A percentile compares a stretch with the other conserved stretches of the same genome.
These are phyloP conservation scores for Juglanconis oblonga DNA, from an alignment of 2,329 filamentous ascomycete species.

Conservation along the genomic window DNA sequence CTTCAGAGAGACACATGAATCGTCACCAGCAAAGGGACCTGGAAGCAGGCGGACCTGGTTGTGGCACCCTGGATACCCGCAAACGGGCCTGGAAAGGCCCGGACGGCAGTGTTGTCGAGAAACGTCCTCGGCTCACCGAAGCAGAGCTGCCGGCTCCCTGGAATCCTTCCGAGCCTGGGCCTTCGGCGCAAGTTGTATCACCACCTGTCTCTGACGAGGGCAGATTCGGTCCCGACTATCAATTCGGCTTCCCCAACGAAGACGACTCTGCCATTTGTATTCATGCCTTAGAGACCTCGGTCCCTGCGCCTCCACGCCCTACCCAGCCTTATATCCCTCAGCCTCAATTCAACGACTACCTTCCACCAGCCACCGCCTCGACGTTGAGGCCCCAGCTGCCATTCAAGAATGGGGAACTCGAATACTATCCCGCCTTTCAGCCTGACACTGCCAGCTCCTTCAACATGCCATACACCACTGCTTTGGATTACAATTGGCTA, in stretches of 20 bases:
- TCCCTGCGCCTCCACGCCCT: not conserved
- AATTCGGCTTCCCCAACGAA: conserved; percentile 25
- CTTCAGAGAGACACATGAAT: conserved; percentile 55
- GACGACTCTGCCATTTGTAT: conserved; percentile 8
- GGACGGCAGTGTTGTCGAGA: conserved; percentile 50
- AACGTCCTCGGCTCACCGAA: conserved; percentile 26
- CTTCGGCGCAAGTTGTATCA: conserved; percentile 9
- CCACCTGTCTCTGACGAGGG: conserved; percentile 19
- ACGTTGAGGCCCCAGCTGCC: conserved; percentile 17
- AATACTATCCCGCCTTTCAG: conserved; percentile 54
- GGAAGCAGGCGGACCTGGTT: conserved; percentile 51
- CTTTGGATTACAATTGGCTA: conserved; percentile 61
- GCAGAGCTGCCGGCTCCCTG: conserved; percentile 5
- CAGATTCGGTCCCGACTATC: conserved; percentile 5
- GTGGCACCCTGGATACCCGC: conserved; percentile 49
- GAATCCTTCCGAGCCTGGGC: conserved; percentile 1
- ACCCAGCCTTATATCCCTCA: not conserved
- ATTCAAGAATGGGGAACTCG: conserved; percentile 28
- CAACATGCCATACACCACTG: conserved; percentile 63
- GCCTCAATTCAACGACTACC: not conserved
- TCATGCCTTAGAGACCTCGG: not conserved
- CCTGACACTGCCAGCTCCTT: conserved; percentile 63
- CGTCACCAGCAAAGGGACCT: conserved; percentile 52
- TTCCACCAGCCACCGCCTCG: not conserved
- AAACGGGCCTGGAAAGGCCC: conserved; percentile 55